Evolutionary conservation across 192 early-diverging fungal species (phyloP).

Genomic region (Coemansia brasiliensis): DNA sequence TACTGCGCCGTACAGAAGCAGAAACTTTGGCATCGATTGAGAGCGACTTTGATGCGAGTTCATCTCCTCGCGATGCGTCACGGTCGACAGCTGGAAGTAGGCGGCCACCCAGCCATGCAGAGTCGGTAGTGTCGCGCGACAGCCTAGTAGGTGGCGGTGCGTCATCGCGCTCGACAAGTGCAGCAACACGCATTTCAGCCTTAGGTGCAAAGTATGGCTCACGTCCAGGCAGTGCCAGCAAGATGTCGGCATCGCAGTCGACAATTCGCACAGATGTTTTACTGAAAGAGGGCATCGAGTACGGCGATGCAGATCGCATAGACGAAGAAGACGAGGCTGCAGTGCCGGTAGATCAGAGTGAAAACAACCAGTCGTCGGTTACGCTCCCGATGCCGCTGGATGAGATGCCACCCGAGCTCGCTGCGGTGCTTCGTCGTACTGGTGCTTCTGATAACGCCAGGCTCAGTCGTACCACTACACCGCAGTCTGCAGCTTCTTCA

Average conservation of each 20-base stretch:
- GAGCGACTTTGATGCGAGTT: constrained; percentile 20
- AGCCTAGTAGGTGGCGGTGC: constrained; percentile 50
- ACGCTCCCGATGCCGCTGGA: constrained; percentile 46
- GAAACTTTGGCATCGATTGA: constrained; percentile 34
- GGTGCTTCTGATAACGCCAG: constrained; percentile 32
- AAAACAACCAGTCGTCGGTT: constrained; percentile 33
- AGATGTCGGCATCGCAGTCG: constrained; percentile 43
- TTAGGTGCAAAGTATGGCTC: constrained; percentile 25
- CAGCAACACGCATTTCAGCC: constrained; percentile 40
- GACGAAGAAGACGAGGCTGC: constrained; percentile 40
- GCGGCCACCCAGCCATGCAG: constrained; percentile 16
- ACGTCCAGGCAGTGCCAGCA: constrained; percentile 27
- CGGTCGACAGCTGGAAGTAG: neutral
- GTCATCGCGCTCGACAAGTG: constrained; percentile 44
- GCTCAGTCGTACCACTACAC: constrained; percentile 34
- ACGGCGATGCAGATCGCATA: constrained; percentile 25
- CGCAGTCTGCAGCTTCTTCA: constrained; percentile 4
- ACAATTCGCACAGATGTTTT: constrained; percentile 48
- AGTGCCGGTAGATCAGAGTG: constrained; percentile 26
- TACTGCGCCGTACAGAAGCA: constrained; percentile 49
- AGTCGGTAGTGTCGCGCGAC: constrained; percentile 34
- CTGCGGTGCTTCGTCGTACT: constrained; percentile 45
- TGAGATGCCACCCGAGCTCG: constrained; percentile 48
- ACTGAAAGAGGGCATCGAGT: constrained; percentile 45
- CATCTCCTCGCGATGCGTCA: neutral